Evolutionary conservation across 257 asterid genomes (phyloP), one percentile per base, ranked within the genome.

Genomic region (Nicotiana paniculata): DNA sequence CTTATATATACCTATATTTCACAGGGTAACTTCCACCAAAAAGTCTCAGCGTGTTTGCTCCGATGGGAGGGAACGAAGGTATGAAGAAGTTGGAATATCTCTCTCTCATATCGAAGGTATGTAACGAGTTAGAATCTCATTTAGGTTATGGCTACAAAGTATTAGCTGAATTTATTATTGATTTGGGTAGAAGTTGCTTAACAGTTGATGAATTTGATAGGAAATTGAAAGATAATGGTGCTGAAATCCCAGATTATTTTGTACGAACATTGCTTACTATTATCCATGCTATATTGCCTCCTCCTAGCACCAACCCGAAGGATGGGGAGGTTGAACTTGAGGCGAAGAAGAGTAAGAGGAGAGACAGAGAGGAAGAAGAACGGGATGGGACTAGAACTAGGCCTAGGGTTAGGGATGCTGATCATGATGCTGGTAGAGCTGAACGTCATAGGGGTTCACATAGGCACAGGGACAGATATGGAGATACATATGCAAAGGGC

Each of bases 241-340:
- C 97, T 0, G 97, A 93, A 72, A 86, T 92, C 90, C 99, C 98
- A 6, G 99, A 95, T 91, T 95, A 95, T 74, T 93, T 95, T 58
- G 97, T 95, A 1, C 88, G 91, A 32, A 93, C 97, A 11, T 87
- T 95, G 24, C 92, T 95, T 4, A 93, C 97, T 3, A 93, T 95
- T 11, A 95, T 93, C 62, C 99, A 92, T 67, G 98, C 95, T 6
- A 93, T 95, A 84, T 77, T 93, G 84, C 98, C 97, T 21, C 98
- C 97, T 3, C 63, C 12, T 5, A 89, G 88, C 84, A 77, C 89
- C 10, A 88, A 88, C 67, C 85, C 88, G 18, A 16, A 65, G 81
- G 93, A 35, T 35, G 39, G 39, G 88, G 98, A 95, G 90, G 89
- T 95, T 78, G 96, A 92, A 74, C 82, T 87, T 82, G 99, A 95